These are phyloP conservation scores for Bretziella fagacearum DNA, from an alignment of 2,329 filamentous ascomycete genomes.

Conservation along the genomic window DNA sequence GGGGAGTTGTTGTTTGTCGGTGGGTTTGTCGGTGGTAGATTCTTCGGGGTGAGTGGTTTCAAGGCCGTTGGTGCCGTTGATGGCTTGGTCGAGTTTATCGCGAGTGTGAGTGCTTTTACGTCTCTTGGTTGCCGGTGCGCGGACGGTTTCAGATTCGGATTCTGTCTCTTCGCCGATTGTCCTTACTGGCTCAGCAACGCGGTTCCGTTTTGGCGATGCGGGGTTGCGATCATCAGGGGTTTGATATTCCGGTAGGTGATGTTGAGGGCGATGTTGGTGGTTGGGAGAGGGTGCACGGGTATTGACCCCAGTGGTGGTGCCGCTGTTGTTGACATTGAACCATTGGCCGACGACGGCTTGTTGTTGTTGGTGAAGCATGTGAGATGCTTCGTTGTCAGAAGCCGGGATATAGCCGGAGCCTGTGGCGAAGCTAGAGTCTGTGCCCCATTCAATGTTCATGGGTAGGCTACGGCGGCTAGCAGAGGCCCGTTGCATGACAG, in stretches of 20 bases:
- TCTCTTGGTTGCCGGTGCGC: neutral
- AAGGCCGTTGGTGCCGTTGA: too few relatives aligned
- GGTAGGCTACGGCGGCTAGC: conserved; percentile 1
- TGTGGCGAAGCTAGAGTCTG: conserved; percentile 45
- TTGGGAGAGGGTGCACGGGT: conserved; percentile 24
- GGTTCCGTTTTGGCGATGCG: conserved; percentile 8
- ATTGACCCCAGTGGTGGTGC: conserved; percentile 30
- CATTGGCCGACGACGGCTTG: conserved; percentile 33
- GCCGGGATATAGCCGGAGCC: conserved; percentile 42
- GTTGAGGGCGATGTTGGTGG: neutral
- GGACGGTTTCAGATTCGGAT: conserved; percentile 3
- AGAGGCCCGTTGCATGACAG: neutral
- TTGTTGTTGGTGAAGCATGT: conserved; percentile 31
- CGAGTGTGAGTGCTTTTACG: neutral
- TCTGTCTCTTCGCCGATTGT: conserved; percentile 12
- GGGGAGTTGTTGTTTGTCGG: conserved; percentile 19
- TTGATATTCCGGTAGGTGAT: neutral
- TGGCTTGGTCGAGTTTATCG: neutral
- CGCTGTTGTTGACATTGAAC: conserved; percentile 39
- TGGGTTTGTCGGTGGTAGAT: neutral
- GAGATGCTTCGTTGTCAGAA: conserved; percentile 30
- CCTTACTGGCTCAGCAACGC: neutral
- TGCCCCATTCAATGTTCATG: conserved; percentile 45
- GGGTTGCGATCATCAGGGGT: neutral
- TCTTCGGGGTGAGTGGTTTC: neutral